These are phyloP conservation scores for Clathrospora elynae DNA, from an alignment of 2,329 filamentous ascomycete species.

Conservation along the genomic window DNA sequence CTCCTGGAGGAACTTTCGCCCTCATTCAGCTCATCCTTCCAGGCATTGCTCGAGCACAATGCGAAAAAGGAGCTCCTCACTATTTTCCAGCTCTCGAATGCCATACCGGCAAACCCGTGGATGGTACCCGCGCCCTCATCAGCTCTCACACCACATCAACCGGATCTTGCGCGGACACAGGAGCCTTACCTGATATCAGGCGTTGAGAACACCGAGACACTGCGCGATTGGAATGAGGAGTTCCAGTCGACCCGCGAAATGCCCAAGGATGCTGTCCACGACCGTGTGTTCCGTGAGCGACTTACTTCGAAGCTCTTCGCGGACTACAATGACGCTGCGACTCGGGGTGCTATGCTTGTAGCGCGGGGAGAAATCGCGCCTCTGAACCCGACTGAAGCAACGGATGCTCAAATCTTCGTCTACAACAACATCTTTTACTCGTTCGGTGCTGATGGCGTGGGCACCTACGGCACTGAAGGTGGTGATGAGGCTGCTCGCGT, in stretches of 20 bases:
- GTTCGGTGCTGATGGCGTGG: conserved; percentile 94
- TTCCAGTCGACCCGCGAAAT: conserved; percentile 96
- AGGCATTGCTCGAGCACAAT: conserved; percentile 81
- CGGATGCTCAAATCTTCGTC: conserved; percentile 96
- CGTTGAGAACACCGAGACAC: conserved; percentile 88
- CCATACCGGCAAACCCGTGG: conserved; percentile 91
- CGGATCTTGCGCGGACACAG: conserved; percentile 87
- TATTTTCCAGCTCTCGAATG: conserved; percentile 94
- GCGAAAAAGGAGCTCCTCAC: conserved; percentile 84
- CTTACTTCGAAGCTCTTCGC: conserved; percentile 95
- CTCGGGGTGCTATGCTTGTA: conserved; percentile 87
- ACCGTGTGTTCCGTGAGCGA: conserved; percentile 92
- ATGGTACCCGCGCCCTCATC: conserved; percentile 73
- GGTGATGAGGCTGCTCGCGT: conserved; percentile 95
- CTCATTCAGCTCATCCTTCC: conserved; percentile 78
- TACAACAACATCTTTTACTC: conserved; percentile 99
- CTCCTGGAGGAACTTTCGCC: conserved; percentile 80
- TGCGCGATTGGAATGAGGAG: conserved; percentile 98
- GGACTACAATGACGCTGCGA: conserved; percentile 95
- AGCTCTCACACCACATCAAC: conserved; percentile 69
- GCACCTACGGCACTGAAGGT: conserved; percentile 94
- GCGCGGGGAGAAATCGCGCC: conserved; percentile 90
- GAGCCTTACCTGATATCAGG: conserved; percentile 90
- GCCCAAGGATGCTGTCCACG: conserved; percentile 90
- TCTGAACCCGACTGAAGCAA: conserved; percentile 89